phyloP scores from a whole-genome alignment of 2,329 filamentous ascomycete species.

The Monosporascus sp. region DNA sequence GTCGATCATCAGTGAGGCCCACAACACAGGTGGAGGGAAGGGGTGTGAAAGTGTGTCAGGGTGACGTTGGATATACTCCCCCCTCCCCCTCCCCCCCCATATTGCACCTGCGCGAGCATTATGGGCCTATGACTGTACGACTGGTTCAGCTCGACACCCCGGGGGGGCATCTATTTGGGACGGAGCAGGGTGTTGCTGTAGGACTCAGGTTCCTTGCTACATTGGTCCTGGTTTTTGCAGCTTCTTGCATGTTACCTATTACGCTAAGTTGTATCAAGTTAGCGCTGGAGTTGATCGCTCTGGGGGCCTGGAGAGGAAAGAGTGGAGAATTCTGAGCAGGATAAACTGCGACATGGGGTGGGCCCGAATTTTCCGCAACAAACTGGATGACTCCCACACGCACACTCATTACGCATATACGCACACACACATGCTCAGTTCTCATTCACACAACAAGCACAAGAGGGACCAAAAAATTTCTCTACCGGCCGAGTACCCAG shows the following conservation, averaged over 20 bases:
- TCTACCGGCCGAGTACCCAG: not conserved
- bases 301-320: conserved; percentile 16
- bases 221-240: conserved; percentile 14
- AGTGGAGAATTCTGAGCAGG: conserved; percentile 11
- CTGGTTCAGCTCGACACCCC: not conserved
- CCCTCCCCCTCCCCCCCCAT: too few species aligned
- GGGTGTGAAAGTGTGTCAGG: not conserved
- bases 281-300: conserved; percentile 16
- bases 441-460: not conserved
- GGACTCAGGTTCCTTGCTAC: conserved; percentile 3
- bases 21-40: not conserved
- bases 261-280: conserved; percentile 19
- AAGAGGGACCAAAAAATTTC: not conserved
- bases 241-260: conserved; percentile 13
- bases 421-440: not conserved
- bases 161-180: not conserved
- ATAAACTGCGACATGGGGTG: conserved; percentile 6
- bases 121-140: not conserved
- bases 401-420: not conserved
- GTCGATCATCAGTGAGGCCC: not conserved
- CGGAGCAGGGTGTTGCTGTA: not conserved
- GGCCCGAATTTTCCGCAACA: not conserved
- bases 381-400: not conserved
- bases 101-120: not conserved
- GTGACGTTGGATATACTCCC: not conserved